Conservation (phyloP, 768 basidiomycete genomes). For the Mycena vulgaris region DNA sequence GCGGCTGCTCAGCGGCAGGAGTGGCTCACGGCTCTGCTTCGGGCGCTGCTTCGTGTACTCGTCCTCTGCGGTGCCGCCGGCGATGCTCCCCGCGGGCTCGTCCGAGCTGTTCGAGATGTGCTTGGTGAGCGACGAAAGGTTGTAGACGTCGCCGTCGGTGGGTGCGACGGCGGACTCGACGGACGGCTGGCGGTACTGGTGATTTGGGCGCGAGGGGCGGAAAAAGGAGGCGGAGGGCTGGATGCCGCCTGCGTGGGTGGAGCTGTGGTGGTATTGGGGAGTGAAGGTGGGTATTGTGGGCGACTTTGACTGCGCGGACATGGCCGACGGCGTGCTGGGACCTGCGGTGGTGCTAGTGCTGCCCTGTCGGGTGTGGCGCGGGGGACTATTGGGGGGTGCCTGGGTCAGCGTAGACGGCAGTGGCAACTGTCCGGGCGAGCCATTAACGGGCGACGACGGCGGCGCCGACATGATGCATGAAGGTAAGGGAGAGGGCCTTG, state of each 20-base stretch:
- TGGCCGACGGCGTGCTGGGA: neutral
- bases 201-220: constrained; percentile 73
- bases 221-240: constrained; percentile 88
- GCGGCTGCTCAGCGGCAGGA: constrained; percentile 70
- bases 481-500: too few species aligned
- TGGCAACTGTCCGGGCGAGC: constrained; percentile 43
- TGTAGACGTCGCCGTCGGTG: constrained; percentile 55
- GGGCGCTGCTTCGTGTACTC: constrained; percentile 49
- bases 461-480: constrained; percentile 38
- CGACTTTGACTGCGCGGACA: constrained; percentile 4
- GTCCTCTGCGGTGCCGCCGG: constrained; percentile 44
- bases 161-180: constrained; percentile 55
- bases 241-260: constrained; percentile 82
- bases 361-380: constrained; percentile 12
- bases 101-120: constrained; percentile 62
- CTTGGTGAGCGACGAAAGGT: constrained; percentile 57
- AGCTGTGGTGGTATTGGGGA: constrained; percentile 39
- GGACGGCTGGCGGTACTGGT: constrained; percentile 60
- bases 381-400: constrained; percentile 33
- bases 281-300: constrained; percentile 36
- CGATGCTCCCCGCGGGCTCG: constrained; percentile 48
- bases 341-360: constrained; percentile 8
- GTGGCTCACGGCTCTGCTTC: constrained; percentile 82
- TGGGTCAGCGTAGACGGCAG: constrained; percentile 53
- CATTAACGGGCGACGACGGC: constrained; percentile 42